These are phyloP conservation scores for Aspergillus jensenii DNA, from an alignment of 2,329 filamentous ascomycete species.

Conservation along the genomic window DNA sequence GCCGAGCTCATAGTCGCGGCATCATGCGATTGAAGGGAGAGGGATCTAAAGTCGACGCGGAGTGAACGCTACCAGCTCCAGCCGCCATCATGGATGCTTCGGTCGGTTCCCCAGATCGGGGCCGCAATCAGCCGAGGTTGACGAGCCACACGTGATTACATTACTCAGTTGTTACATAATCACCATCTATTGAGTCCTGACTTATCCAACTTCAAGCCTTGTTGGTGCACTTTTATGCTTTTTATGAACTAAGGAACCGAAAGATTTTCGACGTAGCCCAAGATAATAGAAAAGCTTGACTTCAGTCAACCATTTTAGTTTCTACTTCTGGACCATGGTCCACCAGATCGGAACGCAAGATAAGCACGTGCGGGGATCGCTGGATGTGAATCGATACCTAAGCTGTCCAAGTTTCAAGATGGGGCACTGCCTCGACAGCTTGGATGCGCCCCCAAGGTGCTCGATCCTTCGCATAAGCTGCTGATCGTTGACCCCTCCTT, in stretches of 20 bases:
- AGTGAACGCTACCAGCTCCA: not conserved
- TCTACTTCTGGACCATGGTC: no score
- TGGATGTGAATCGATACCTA: not conserved
- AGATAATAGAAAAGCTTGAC: no score
- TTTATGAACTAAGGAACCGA: no score
- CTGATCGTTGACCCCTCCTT: not conserved
- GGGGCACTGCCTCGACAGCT: no score
- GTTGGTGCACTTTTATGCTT: no score
- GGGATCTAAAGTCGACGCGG: not conserved
- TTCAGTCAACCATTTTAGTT: no score
- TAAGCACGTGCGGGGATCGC: not conserved
- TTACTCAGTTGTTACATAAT: not conserved
- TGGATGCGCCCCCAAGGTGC: not conserved
- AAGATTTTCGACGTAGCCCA: no score
- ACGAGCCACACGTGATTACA: conserved; percentile 13
- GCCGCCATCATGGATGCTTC: conserved; percentile 7
- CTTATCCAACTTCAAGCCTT: no score
- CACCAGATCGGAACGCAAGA: not conserved
- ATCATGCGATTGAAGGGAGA: conserved; percentile 25
- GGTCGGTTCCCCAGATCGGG: conserved; percentile 21
- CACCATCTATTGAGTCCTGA: not conserved
- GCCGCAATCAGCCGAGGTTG: conserved; percentile 18
- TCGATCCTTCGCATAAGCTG: not conserved
- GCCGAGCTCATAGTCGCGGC: conserved; percentile 53
- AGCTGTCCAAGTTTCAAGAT: not conserved